Evolutionary conservation across 148 eudicot genomes (phyloP).

Genomic region (Dysphania ambrosioides): DNA sequence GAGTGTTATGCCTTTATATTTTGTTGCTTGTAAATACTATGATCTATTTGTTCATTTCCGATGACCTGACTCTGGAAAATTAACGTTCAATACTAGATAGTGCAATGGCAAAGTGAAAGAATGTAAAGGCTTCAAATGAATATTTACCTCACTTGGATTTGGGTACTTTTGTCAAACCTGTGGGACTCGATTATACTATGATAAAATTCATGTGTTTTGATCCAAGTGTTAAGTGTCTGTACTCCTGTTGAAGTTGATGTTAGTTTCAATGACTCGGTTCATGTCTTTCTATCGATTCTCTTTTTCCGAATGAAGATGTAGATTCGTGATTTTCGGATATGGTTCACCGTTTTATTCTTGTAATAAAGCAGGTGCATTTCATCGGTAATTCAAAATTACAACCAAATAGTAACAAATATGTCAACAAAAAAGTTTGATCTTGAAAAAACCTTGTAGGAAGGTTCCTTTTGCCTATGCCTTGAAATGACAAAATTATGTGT

Average conservation of each 20-base stretch:
- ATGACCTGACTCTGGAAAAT: background rate
- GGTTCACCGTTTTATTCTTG: too few relatives aligned
- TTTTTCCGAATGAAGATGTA: too few relatives aligned
- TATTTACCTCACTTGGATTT: background rate
- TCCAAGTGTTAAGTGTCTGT: background rate
- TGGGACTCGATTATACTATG: background rate
- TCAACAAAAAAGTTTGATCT: too few relatives aligned
- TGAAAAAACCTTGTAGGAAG: too few relatives aligned
- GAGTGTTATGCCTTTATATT: background rate
- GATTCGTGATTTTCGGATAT: too few relatives aligned
- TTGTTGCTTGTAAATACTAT: background rate
- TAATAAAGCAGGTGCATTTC: too few relatives aligned
- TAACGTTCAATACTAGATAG: background rate
- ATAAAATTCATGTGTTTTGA: background rate
- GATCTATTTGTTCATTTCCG: background rate
- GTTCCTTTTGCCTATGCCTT: too few relatives aligned
- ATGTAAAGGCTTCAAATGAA: background rate
- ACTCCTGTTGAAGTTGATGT: background rate
- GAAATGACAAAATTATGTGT: too few relatives aligned
- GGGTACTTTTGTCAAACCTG: background rate
- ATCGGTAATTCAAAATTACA: too few relatives aligned
- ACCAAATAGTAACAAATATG: too few relatives aligned
- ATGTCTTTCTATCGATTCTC: too few relatives aligned
- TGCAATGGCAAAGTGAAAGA: background rate
- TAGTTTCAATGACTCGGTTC: too few relatives aligned